phyloP scores from a whole-genome alignment of 208 protist species.

The Acanthamoeba divionensis region DNA sequence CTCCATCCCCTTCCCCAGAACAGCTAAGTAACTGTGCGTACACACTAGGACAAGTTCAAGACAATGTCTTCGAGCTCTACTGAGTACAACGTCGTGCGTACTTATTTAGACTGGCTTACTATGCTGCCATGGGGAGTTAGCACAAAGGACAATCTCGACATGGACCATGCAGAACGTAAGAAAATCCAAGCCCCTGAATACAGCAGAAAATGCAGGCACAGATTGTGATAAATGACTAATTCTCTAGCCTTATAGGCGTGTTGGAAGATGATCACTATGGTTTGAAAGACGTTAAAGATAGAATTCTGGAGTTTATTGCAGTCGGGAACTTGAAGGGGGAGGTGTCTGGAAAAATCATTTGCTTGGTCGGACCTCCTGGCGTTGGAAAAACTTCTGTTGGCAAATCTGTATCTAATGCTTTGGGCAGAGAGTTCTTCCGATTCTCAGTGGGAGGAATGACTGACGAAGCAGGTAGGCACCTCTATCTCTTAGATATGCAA shows the following conservation, averaged over 20 bases:
- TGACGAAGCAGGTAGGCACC: slow-evolving; percentile 66
- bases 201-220: background rate
- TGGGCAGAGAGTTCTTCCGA: slow-evolving; percentile 76
- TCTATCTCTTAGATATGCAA: too few species aligned
- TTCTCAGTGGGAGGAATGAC: slow-evolving; percentile 87
- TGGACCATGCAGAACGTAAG: slow-evolving; percentile 64
- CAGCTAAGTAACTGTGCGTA: slow-evolving; percentile 73
- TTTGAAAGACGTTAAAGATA: slow-evolving; percentile 85
- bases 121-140: slow-evolving; percentile 80
- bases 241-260: slow-evolving; percentile 28
- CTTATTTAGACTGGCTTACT: slow-evolving; percentile 87
- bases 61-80: background rate
- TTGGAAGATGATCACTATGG: slow-evolving; percentile 84
- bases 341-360: slow-evolving; percentile 83
- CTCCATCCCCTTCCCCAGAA: slow-evolving; percentile 66
- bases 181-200: background rate
- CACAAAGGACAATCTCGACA: slow-evolving; percentile 77
- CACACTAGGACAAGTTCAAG: slow-evolving; percentile 85
- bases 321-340: slow-evolving; percentile 73
- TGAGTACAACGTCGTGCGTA: slow-evolving; percentile 75
- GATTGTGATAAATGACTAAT: too few species aligned
- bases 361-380: slow-evolving; percentile 84
- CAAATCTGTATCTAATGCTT: slow-evolving; percentile 77
- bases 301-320: slow-evolving; percentile 89
- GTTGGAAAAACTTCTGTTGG: slow-evolving; percentile 83